phyloP scores from a whole-genome alignment of 805 yeast genomes.

The Metschnikowia cubensis region DNA sequence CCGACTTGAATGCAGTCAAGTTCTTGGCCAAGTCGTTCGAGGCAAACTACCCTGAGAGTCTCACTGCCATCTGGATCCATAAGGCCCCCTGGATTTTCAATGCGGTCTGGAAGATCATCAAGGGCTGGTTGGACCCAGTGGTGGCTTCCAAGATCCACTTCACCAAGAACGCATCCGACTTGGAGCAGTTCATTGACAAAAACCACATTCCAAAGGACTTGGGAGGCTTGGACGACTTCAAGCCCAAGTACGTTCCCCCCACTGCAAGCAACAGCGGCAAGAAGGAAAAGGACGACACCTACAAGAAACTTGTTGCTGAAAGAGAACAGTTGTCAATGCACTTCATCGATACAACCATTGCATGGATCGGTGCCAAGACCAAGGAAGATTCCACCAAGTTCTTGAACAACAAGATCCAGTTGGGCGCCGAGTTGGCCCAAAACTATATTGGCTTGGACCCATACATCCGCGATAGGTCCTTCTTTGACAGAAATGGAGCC shows the following conservation, averaged over 20 bases:
- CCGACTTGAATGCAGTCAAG: slow-evolving; percentile 89
- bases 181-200: slow-evolving; percentile 57
- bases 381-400: slow-evolving; percentile 46
- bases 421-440: slow-evolving; percentile 51
- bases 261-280: slow-evolving; percentile 46
- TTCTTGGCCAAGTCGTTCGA: slow-evolving; percentile 87
- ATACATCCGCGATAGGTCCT: slow-evolving; percentile 16
- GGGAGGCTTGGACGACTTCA: slow-evolving; percentile 69
- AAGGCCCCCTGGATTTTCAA: slow-evolving; percentile 97
- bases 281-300: slow-evolving; percentile 35
- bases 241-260: slow-evolving; percentile 63
- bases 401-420: slow-evolving; percentile 49
- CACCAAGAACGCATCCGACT: slow-evolving; percentile 65
- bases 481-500: slow-evolving; percentile 18
- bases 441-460: slow-evolving; percentile 61
- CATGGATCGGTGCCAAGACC: slow-evolving; percentile 73
- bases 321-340: slow-evolving; percentile 51
- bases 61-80: slow-evolving; percentile 79
- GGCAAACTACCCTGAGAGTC: slow-evolving; percentile 93
- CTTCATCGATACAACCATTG: slow-evolving; percentile 61
- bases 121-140: slow-evolving; percentile 94
- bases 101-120: slow-evolving; percentile 90
- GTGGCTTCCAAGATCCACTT: slow-evolving; percentile 88
- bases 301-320: slow-evolving; percentile 43
- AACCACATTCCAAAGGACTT: slow-evolving; percentile 61